Evolutionary conservation across 2,329 filamentous ascomycete species (phyloP).

Genomic region (Ceratocystis alfenasii): DNA sequence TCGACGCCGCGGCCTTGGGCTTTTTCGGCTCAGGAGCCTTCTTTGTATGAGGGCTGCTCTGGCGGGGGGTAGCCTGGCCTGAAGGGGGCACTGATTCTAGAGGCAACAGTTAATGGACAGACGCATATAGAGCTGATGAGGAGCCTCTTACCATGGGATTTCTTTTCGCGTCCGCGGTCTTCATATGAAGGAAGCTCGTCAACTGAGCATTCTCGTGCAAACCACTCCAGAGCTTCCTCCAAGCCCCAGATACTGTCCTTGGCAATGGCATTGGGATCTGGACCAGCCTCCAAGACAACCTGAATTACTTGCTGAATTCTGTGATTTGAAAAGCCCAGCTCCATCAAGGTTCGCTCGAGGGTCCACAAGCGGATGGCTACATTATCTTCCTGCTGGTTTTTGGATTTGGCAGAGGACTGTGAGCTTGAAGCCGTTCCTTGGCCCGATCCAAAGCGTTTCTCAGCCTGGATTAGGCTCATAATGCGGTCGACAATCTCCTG

Average conservation of each 20-base stretch:
- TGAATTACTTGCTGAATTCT: constrained; percentile 53
- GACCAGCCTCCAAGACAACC: constrained; percentile 54
- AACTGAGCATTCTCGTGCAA: constrained; percentile 61
- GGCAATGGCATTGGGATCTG: constrained; percentile 40
- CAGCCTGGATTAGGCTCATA: constrained; percentile 57
- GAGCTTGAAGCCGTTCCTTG: constrained; percentile 28
- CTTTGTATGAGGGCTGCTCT: constrained; percentile 17
- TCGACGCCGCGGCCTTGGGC: not conserved
- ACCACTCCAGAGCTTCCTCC: constrained; percentile 79
- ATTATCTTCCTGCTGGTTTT: constrained; percentile 54
- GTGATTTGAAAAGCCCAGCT: constrained; percentile 54
- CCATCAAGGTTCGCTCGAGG: constrained; percentile 58
- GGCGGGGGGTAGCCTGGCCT: constrained; percentile 5
- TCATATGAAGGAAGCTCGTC: constrained; percentile 65
- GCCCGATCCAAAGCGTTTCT: constrained; percentile 40
- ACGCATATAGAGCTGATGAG: not conserved
- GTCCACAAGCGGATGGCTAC: constrained; percentile 73
- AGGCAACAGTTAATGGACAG: not conserved
- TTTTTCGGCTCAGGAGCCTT: constrained; percentile 9
- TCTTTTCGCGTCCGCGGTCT: constrained; percentile 33
- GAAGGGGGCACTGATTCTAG: constrained; percentile 10
- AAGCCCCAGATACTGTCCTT: constrained; percentile 72
- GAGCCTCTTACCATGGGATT: constrained; percentile 29
- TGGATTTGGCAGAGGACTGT: constrained; percentile 41
- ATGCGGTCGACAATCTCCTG: constrained; percentile 67